Base-by-base conservation (phyloP, 768 basidiomycete genomes). In the Favolaschia claudopus region DNA sequence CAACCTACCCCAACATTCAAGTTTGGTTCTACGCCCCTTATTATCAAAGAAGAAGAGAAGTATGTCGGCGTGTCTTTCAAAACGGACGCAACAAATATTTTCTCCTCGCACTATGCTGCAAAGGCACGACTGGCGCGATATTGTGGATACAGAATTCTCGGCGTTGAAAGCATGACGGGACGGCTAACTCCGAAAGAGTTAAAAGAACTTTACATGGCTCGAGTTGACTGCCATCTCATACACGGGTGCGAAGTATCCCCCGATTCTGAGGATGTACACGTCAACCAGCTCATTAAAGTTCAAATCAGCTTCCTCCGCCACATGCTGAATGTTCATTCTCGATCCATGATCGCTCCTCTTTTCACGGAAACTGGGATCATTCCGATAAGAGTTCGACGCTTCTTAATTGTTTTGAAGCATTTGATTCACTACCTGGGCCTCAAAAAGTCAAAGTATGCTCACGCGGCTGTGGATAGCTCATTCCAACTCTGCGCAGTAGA, bases 351-450 rank as follows among this genome's bases (percentile, higher is more conserved):
- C 12, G 65, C 60, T 1, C 44, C 57, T 6, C 64, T 73, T 7
- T 66, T 59, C 52, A 59, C 69, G 10, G 69, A 71, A 55, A 72
- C 71, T 5, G 67, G 67, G 10, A 29, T 72, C 8, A 22, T 36
- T 8, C 72, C 72, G 1, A 39, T 73, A 7, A 55, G 45, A 5
- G 60, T 60, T 34, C 54, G 69, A 9, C 58, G 69, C 2, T 22
- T 63, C 15, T 22, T 46, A 0, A 55, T 70, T 5, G 63, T 68
- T 10, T 45, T 73, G 2, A 39, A 52, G 8, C 68, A 67, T 46
- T 50, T 68, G 6, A 25, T 7, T 4, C 68, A 69, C 33, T 19
- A 67, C 9, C 22, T 64, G 14, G 29, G 13, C 3, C 60, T n/a
- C n/a, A n/a, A n/a, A n/a, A n/a, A n/a, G n/a, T n/a, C n/a, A n/a